Base-by-base conservation (phyloP, 805 yeast species). In the Candida silvicultrix region DNA sequence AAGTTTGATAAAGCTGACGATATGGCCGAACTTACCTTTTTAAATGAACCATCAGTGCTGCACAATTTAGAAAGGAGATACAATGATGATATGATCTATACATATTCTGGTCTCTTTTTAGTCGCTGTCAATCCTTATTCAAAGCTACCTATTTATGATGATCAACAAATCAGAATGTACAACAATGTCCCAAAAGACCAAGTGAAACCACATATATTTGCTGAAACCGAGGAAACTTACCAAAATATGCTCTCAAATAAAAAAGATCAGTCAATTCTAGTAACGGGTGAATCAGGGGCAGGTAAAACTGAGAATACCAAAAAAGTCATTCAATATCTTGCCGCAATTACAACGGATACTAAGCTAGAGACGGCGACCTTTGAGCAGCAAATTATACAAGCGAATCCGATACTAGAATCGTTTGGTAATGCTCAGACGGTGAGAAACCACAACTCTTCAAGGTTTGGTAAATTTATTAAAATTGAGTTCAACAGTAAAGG, bases 231-330 rank as follows among this genome's bases (percentile, higher is more conserved):
- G 58, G 80, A 80, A 41, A 95, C 98, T 1, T 87, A 81, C 55
- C 78, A 88, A 51, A 85, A 83, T 56, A 69, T 94, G 61, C 68
- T 88, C 12, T 71, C 75, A 12, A 82, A 85, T 52, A 73, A 70
- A 43, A 81, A 80, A 56, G 85, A 90, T 63, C 99, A 94, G 68
- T 83, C 95, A 12, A 89, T 94, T 45, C 71, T 94, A 42, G 97
- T 94, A n/a, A 94, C 99, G 0, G 99, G 99, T 52, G 99, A 94
- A 62, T 85, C 95, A 21, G 99, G 99, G 54, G 99, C 99, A 0
- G 99, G 99, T 44, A 94, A 94, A 62, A 94, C 99, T 0, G 99
- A 94, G 67, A 94, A 89, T 55, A 94, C 99, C 5, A 94, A 94
- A 64, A 89, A 86, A 60, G 89, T 94, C 45, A 84, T 94, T 49